A percentile compares a stretch with the other conserved stretches of the same genome.
phyloP scores from a whole-genome alignment of 352 stramenopile species.

The Phytophthora citrophthora region DNA sequence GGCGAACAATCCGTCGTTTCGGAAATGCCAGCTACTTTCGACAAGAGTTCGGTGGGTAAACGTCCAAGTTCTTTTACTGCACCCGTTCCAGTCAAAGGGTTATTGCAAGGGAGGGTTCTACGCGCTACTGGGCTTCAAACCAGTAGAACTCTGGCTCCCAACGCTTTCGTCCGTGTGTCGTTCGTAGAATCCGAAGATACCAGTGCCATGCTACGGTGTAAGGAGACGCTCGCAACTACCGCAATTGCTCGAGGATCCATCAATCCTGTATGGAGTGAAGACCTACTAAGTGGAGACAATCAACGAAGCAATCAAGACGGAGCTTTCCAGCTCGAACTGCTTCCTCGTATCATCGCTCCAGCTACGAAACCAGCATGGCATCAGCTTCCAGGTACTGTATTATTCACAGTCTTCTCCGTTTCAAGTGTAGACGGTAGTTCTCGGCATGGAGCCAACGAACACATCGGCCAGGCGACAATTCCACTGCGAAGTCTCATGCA shows the following conservation, averaged over 20 bases:
- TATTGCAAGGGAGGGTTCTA: constrained; percentile 56
- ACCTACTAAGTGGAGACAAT: constrained; percentile 5
- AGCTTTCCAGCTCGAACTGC: constrained; percentile 57
- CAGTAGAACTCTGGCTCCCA: constrained; percentile 24
- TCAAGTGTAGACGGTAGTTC: constrained; percentile 5
- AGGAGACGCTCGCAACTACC: constrained; percentile 55
- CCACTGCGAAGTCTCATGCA: constrained; percentile 46
- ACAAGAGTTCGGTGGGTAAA: constrained; percentile 2
- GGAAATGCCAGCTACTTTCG: constrained; percentile 56
- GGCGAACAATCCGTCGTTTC: constrained; percentile 53
- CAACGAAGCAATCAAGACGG: constrained; percentile 1
- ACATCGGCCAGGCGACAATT: constrained; percentile 63
- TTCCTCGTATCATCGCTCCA: constrained; percentile 28
- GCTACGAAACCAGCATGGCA: constrained; percentile 45
- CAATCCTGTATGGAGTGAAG: constrained; percentile 60
- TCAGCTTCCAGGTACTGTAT: constrained; percentile 60
- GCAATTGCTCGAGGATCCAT: constrained; percentile 16
- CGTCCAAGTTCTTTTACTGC: not conserved
- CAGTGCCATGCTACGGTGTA: constrained; percentile 73
- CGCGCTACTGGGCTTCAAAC: constrained; percentile 43
- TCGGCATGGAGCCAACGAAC: constrained; percentile 37
- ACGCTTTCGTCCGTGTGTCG: constrained; percentile 54
- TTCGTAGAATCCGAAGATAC: constrained; percentile 54
- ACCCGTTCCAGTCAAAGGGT: constrained; percentile 33
- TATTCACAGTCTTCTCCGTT: constrained; percentile 65